Percentiles rank a stretch among this genome's conserved stretches.
Conservation (phyloP, 2,329 filamentous ascomycete species). For the Knoxdaviesia capensis region DNA sequence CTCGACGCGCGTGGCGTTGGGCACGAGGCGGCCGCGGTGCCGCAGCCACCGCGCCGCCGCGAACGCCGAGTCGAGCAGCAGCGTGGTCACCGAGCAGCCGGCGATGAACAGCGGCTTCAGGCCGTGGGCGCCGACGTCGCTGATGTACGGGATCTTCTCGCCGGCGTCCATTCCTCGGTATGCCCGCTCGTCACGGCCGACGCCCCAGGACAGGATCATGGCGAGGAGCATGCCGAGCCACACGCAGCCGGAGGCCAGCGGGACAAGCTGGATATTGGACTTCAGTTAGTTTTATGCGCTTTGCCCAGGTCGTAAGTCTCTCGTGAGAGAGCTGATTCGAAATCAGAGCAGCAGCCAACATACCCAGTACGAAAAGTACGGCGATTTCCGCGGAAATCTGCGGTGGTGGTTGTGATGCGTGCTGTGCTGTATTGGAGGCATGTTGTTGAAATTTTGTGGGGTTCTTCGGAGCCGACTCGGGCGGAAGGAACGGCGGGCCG, state of each 20-base stretch:
- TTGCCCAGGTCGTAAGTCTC: no score
- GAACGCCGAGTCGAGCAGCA: conserved; percentile 68
- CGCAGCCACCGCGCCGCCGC: conserved; percentile 68
- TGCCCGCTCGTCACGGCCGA: conserved; percentile 27
- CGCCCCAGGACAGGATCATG: conserved; percentile 50
- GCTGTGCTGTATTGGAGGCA: no score
- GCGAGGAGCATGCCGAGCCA: conserved; percentile 50
- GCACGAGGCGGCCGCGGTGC: conserved; percentile 58
- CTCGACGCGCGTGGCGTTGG: conserved; percentile 44
- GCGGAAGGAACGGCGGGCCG: no score
- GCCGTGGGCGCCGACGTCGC: conserved; percentile 37
- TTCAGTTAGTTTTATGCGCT: no score
- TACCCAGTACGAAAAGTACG: no score
- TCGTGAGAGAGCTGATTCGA: no score
- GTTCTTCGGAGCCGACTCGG: no score
- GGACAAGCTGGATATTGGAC: conserved; percentile 31
- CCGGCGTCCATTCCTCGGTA: conserved; percentile 38
- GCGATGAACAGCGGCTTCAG: conserved; percentile 65
- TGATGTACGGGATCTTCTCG: conserved; percentile 53
- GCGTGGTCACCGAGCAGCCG: conserved; percentile 48
- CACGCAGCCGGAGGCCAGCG: conserved; percentile 43
- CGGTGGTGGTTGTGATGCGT: no score
- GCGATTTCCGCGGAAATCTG: no score
- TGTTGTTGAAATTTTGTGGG: no score
- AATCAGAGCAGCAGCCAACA: no score